Evolutionary conservation across 2,329 filamentous ascomycete genomes (phyloP), one percentile per base, ranked within the genome.

Genomic region (Xylaria sp.): DNA sequence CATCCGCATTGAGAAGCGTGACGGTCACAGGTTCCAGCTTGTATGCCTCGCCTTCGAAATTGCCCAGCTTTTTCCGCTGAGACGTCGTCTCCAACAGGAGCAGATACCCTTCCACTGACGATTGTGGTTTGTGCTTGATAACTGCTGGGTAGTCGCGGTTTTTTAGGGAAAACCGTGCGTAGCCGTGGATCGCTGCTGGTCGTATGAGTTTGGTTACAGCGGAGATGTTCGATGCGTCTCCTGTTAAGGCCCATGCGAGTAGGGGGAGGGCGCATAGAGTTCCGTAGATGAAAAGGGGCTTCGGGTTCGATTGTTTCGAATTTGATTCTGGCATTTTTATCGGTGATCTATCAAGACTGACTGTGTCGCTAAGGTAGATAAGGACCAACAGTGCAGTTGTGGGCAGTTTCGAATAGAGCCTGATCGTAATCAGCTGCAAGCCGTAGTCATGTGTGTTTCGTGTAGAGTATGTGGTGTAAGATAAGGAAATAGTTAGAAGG

Each of bases 31-130:
- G 18, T 2, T 77, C 72, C 0, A 43, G 9, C 20, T 28, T 39
- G n/a, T 59, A 68, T 59, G 25, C 0, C n/a, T 57, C 76, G 15
- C 61, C 76, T 48, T 80, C 77, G 30, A 80, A 80, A 18, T 78
- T 71, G 39, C 78, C 78, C n/a, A 80, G 48, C 25, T 78, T 80
- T 9, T 68, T 73, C 2, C 78, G 72, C 39, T 78, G 73, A 0
- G 75, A 74, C 1, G n/a, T 60, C 3, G 70, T 77, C 32, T 75
- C 56, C 0, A 72, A 39, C 0, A 13, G 15, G 0, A 80, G 46
- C 0, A 80, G 2, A 53, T 71, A 76, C 0, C 78, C 76, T 20
- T 78, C 72, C 0, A 78, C 70, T 7, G 50, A 65, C 0, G 71
- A 74, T 0, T 50, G 23, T 0, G 46, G 25, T 0, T 67, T 45